Base-by-base conservation (phyloP, 768 basidiomycete species). In the Asterophora parasitica region DNA sequence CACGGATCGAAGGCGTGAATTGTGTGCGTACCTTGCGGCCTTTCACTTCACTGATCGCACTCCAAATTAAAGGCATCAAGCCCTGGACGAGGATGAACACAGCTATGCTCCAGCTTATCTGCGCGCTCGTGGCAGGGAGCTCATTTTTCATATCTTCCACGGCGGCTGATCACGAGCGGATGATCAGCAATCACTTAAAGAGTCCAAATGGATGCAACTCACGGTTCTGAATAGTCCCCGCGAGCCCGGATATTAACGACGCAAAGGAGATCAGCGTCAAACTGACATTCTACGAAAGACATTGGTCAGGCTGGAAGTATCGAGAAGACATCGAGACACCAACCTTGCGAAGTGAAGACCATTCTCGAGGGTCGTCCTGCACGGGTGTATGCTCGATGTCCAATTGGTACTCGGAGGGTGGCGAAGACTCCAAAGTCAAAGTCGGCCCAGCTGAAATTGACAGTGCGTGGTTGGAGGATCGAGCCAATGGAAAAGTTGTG, bases 31-130 rank as follows among this genome's bases (percentile, higher is more conserved):
- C 82, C 71, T 81, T 89, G 44, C 88, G 70, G 5, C 88, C 89
- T 58, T 79, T 82, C 30, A 91, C 76, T 63, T 92, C 89, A 47
- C 82, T 83, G 17, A 84, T 65, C 0, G 79, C 75, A 45, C 73
- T 77, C 88, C 88, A 89, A 3, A 83, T 28, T 9, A 87, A 56
- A 0, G 88, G 89, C 45, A 81, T 64, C 10, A 67, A 61, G 2
- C 89, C 88, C 62, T 91, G 89, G 10, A 87, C 57, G 2, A 83
- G 65, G 48, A 88, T 85, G 62, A 87, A 91, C n/a, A 84, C 51
- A 0, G 86, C 82, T 11, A 90, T 67, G 49, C 77, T 78, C 62
- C 81, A 70, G 51, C 85, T 83, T 48, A 92, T 81, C 52, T 86
- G 74, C 8, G 72, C 62, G 41, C 72, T 68, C 0, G 78, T 78